A percentile compares a stretch with the other conserved stretches of the same genome.
These are phyloP conservation scores for Truncatella angustata DNA, from an alignment of 2,329 filamentous ascomycete genomes.

Conservation along the genomic window DNA sequence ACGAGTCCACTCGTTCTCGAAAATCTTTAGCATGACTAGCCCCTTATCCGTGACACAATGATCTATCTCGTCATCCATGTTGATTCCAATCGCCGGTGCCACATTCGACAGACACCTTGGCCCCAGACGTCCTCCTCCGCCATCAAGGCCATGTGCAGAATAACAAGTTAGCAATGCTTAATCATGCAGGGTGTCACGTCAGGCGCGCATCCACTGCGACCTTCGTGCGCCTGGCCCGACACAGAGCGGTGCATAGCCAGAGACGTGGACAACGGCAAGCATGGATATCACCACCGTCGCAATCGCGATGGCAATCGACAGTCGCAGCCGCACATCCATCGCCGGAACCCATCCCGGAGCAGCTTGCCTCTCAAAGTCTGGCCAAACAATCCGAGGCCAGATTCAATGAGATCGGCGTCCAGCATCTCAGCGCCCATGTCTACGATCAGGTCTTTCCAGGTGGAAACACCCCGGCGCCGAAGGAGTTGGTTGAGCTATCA, in stretches of 20 bases:
- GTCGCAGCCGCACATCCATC: slow-evolving; percentile 23
- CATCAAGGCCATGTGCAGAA: slow-evolving; percentile 18
- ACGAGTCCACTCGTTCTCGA: neutral
- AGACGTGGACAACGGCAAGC: slow-evolving; percentile 32
- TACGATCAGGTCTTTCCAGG: slow-evolving; percentile 78
- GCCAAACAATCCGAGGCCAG: slow-evolving; percentile 58
- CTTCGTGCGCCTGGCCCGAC: slow-evolving; percentile 52
- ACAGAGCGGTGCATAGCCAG: slow-evolving; percentile 36
- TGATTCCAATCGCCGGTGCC: neutral
- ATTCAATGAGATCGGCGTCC: slow-evolving; percentile 90
- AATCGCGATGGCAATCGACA: slow-evolving; percentile 44
- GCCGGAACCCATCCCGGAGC: slow-evolving; percentile 14
- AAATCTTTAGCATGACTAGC: neutral
- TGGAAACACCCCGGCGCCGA: slow-evolving; percentile 53
- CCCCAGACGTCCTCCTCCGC: too few species aligned
- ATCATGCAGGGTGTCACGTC: slow-evolving; percentile 35
- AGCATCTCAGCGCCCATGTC: slow-evolving; percentile 84
- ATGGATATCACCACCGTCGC: slow-evolving; percentile 20
- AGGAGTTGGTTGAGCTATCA: slow-evolving; percentile 75
- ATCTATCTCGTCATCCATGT: slow-evolving; percentile 2
- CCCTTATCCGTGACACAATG: neutral
- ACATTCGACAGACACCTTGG: too few species aligned
- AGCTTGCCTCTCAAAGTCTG: slow-evolving; percentile 17
- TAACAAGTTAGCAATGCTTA: slow-evolving; percentile 36
- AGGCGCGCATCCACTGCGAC: slow-evolving; percentile 40